phyloP scores from a whole-genome alignment of 805 yeast genomes.

The Zygotorulaspora florentina region DNA sequence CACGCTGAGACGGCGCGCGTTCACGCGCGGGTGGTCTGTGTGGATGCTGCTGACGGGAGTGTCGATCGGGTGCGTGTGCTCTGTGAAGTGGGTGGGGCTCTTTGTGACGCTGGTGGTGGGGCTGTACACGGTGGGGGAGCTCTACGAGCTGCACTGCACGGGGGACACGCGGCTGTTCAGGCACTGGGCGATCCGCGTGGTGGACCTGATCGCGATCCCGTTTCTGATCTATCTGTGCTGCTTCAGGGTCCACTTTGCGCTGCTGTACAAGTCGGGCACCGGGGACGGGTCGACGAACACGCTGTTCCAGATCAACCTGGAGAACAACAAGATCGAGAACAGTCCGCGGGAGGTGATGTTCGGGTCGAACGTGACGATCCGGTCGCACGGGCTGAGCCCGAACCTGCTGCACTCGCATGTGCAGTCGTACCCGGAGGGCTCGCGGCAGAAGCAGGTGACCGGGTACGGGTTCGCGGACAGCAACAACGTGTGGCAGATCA shows the following conservation, averaged over 20 bases:
- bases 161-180: constrained; percentile 35
- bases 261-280: constrained; percentile 77
- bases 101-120: constrained; percentile 63
- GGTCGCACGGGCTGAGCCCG: constrained; percentile 71
- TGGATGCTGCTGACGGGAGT: constrained; percentile 64
- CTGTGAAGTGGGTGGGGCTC: constrained; percentile 83
- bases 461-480: constrained; percentile 72
- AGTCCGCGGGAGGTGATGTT: constrained; percentile 64
- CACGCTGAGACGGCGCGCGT: constrained; percentile 48
- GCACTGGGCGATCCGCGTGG: constrained; percentile 73
- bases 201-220: constrained; percentile 69
- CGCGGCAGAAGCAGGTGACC: constrained; percentile 73
- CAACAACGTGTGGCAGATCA: constrained; percentile 66
- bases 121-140: constrained; percentile 51
- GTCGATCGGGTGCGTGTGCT: constrained; percentile 76
- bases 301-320: constrained; percentile 80
- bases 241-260: constrained; percentile 76
- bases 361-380: constrained; percentile 44
- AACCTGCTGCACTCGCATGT: constrained; percentile 72
- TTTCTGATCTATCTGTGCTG: constrained; percentile 59
- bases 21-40: constrained; percentile 65
- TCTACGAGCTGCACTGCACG: constrained; percentile 44
- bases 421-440: constrained; percentile 71
- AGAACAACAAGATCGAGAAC: constrained; percentile 60
- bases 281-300: constrained; percentile 93